phyloP scores from a whole-genome alignment of 139 green algal genomes.

The Raphidocelis subcapitata region DNA sequence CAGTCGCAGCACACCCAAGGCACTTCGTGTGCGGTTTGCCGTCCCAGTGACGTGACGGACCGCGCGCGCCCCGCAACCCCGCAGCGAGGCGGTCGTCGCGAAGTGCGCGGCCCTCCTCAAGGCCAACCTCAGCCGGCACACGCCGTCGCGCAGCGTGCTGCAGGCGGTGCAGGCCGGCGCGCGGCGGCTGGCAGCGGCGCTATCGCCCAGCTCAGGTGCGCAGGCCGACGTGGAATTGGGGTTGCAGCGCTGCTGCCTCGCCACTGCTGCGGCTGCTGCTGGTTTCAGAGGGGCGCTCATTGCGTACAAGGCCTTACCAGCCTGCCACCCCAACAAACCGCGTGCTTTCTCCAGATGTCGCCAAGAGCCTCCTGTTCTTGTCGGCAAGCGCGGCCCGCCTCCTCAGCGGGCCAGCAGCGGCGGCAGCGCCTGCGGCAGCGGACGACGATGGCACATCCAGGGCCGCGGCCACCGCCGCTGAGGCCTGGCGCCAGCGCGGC shows the following conservation, averaged over 20 bases:
- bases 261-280: background rate
- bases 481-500: background rate
- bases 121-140: constrained; percentile 20
- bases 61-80: background rate
- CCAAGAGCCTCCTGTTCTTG: constrained; percentile 21
- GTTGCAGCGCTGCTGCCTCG: background rate
- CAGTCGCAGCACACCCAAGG: too few species aligned
- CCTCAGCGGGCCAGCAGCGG: background rate
- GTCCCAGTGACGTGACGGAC: background rate
- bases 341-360: too few species aligned
- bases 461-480: background rate
- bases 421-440: background rate
- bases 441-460: background rate
- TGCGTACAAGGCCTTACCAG: too few species aligned
- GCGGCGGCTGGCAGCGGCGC: background rate
- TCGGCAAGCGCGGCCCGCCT: constrained; percentile 11
- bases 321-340: too few species aligned
- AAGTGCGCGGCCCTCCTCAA: constrained; percentile 24
- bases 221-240: background rate
- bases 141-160: constrained; percentile 8
- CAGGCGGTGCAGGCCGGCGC: constrained; percentile 9
- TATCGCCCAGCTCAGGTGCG: constrained; percentile 8
- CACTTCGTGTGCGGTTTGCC: background rate
- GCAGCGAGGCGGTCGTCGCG: constrained; percentile 6
- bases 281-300: background rate